Conservation (phyloP, 164 flowering plant genomes). For the Warburgia ugandensis region DNA sequence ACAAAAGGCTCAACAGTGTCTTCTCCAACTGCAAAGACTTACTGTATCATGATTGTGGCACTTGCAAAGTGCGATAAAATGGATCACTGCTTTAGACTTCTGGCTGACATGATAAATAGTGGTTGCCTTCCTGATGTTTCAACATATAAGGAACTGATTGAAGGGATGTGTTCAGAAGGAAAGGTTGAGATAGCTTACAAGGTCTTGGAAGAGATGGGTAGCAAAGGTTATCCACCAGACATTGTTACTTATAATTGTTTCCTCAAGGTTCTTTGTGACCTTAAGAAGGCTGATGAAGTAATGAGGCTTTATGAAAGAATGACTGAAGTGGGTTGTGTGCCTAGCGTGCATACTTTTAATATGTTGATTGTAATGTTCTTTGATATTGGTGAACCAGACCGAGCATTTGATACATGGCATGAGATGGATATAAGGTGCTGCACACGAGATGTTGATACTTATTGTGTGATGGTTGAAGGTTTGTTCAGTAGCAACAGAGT, state of each 20-base stretch:
- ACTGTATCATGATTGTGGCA: conserved; percentile 74
- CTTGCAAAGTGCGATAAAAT: conserved; percentile 46
- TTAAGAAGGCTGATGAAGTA: conserved; percentile 58
- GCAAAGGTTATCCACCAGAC: conserved; percentile 85
- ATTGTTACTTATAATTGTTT: conserved; percentile 91
- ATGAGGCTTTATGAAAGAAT: conserved; percentile 53
- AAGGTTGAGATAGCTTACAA: conserved; percentile 68
- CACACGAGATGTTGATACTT: conserved; percentile 48
- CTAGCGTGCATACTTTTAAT: conserved; percentile 89
- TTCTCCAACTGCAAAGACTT: conserved; percentile 86
- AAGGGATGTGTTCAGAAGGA: conserved; percentile 80
- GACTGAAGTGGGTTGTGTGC: conserved; percentile 57
- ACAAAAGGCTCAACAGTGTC: conserved; percentile 65
- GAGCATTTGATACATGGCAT: conserved; percentile 76
- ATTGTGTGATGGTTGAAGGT: conserved; percentile 88
- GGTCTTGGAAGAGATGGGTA: conserved; percentile 84
- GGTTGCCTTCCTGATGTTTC: conserved; percentile 95
- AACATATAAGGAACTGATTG: conserved; percentile 77
- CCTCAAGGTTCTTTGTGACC: conserved; percentile 85
- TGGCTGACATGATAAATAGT: conserved; percentile 61
- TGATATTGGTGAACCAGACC: conserved; percentile 53
- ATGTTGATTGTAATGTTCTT: conserved; percentile 80
- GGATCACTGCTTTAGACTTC: conserved; percentile 58
- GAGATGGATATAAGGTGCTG: conserved; percentile 77
- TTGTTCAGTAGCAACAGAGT: conserved; percentile 47